A percentile compares a stretch with the other conserved stretches of the same genome.
Evolutionary conservation across 2,329 filamentous ascomycete genomes (phyloP).

Genomic region (Lasiodiplodia sp.): DNA sequence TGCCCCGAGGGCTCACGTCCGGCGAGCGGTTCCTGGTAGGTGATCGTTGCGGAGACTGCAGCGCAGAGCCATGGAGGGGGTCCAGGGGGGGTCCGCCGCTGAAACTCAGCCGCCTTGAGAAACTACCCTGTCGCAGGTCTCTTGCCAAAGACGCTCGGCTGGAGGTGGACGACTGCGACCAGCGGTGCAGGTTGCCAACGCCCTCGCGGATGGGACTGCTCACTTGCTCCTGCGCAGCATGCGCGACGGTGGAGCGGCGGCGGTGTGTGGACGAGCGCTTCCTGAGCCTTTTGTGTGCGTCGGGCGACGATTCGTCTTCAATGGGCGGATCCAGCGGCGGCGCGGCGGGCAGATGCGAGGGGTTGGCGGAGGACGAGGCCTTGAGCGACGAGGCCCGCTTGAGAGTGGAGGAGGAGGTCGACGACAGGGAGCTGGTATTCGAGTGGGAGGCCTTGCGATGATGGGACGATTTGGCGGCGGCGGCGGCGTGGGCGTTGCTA

Average conservation of each 20-base stretch:
- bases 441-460: constrained; percentile 48
- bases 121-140: constrained; percentile 38
- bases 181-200: constrained; percentile 61
- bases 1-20: constrained; percentile 46
- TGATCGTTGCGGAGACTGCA: constrained; percentile 43
- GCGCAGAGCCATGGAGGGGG: constrained; percentile 45
- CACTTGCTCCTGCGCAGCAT: constrained; percentile 47
- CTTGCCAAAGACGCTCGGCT: constrained; percentile 50
- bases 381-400: constrained; percentile 50
- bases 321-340: constrained; percentile 23
- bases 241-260: constrained; percentile 52
- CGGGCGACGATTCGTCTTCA: constrained; percentile 21
- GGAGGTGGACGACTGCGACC: constrained; percentile 64
- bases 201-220: constrained; percentile 51
- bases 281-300: constrained; percentile 22
- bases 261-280: constrained; percentile 30
- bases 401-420: constrained; percentile 48
- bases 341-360: constrained; percentile 19
- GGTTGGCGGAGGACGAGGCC: constrained; percentile 35
- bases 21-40: constrained; percentile 45
- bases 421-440: constrained; percentile 52
- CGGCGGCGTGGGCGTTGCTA: constrained; percentile 32
- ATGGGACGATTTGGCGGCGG: constrained; percentile 31
- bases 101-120: constrained; percentile 49
- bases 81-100: constrained; percentile 46